phyloP scores from a whole-genome alignment of 495 filamentous ascomycete species.

The Cladorrhinum samala region DNA sequence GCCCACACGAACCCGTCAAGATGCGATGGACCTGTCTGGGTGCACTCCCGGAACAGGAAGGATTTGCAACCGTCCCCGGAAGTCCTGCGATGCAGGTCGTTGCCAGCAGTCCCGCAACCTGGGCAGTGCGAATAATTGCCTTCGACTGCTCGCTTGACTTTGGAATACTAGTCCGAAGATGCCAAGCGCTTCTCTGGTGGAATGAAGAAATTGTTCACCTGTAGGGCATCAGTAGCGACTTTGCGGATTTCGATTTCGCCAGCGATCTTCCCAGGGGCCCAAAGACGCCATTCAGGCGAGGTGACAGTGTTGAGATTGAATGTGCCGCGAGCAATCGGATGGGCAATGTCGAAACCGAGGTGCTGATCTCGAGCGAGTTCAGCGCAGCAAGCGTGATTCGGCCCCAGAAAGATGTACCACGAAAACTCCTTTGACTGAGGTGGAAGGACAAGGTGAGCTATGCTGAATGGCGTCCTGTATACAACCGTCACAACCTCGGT shows the following conservation, averaged over 20 bases:
- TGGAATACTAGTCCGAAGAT: background rate
- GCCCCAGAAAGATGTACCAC: slow-evolving; percentile 31
- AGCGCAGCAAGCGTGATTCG: slow-evolving; percentile 3
- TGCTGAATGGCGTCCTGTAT: slow-evolving; percentile 21
- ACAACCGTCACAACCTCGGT: slow-evolving; percentile 30
- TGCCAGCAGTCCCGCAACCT: slow-evolving; percentile 61
- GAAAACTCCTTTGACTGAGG: slow-evolving; percentile 2
- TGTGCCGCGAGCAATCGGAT: slow-evolving; percentile 40
- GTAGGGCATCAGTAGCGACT: background rate
- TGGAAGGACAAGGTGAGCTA: slow-evolving; percentile 31
- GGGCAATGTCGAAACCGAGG: slow-evolving; percentile 33
- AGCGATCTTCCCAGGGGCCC: slow-evolving; percentile 35
- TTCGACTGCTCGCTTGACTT: slow-evolving; percentile 33
- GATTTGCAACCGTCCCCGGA: slow-evolving; percentile 20
- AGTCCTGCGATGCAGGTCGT: slow-evolving; percentile 49
- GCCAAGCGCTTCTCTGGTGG: no score
- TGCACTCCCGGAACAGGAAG: slow-evolving; percentile 63
- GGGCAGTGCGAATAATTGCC: slow-evolving; percentile 53
- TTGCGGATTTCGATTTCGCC: slow-evolving; percentile 12
- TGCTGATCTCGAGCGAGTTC: background rate
- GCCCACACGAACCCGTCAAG: slow-evolving; percentile 64
- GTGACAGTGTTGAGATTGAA: background rate
- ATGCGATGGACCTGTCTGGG: slow-evolving; percentile 35
- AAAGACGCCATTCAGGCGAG: slow-evolving; percentile 15
- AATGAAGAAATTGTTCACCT: background rate